These are phyloP conservation scores for Phoma sp. DNA, from an alignment of 2,329 filamentous ascomycete genomes.

Conservation along the genomic window DNA sequence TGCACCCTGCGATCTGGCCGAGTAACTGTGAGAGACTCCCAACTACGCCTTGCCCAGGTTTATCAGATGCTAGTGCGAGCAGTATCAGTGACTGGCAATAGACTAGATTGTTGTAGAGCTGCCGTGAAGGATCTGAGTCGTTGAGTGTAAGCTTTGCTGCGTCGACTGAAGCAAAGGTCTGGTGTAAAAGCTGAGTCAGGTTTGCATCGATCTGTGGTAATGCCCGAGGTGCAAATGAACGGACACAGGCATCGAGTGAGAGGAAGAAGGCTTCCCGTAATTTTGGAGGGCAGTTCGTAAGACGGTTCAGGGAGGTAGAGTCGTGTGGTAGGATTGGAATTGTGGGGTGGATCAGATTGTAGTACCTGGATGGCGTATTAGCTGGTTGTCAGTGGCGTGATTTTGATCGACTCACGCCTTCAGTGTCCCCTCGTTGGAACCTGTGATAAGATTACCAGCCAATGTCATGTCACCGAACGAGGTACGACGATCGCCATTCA, in stretches of 20 bases:
- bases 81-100: constrained; percentile 45
- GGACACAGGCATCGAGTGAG: constrained; percentile 43
- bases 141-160: constrained; percentile 37
- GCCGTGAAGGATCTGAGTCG: constrained; percentile 36
- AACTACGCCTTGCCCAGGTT: constrained; percentile 35
- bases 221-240: constrained; percentile 40
- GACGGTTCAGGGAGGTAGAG: constrained; percentile 40
- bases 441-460: constrained; percentile 44
- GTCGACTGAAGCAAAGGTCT: constrained; percentile 39
- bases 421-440: constrained; percentile 44
- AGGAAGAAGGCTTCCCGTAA: constrained; percentile 48
- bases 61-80: constrained; percentile 43
- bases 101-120: constrained; percentile 44
- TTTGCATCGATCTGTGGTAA: constrained; percentile 35
- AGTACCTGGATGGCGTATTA: constrained; percentile 41
- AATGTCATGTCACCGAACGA: constrained; percentile 47
- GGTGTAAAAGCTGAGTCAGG: constrained; percentile 38
- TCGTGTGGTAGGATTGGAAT: constrained; percentile 46
- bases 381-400: not conserved
- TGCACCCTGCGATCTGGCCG: constrained; percentile 41
- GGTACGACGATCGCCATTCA: constrained; percentile 44
- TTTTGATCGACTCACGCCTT: constrained; percentile 38
- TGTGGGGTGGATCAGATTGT: constrained; percentile 46
- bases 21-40: constrained; percentile 41
- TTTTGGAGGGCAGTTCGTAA: constrained; percentile 45